Base-by-base conservation (phyloP, 75 land plant species). In the Selaginella tamariscina region DNA sequence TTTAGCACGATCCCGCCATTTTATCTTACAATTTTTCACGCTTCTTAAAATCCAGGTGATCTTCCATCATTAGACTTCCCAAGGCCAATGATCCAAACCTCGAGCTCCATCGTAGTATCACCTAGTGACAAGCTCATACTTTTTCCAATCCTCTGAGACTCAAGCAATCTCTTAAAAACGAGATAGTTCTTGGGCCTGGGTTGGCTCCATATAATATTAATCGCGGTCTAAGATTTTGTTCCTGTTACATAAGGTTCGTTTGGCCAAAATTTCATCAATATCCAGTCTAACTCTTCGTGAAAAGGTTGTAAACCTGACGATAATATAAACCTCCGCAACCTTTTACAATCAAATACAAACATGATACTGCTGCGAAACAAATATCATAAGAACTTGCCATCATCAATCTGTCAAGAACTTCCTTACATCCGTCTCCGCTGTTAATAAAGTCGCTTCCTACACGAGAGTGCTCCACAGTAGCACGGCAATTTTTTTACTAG, bases 401-500 rank as follows among this genome's bases (percentile, higher is more conserved):
- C 49, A 39, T 39, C 49, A 39, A 39, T 39, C 49, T 39, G 49
- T 39, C 49, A 39, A 39, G 49, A 39, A 39, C 49, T 39, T 39
- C 49, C 49, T 39, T 39, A 39, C 49, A 39, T 39, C 49, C 49
- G 49, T 39, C 15, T 39, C 49, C 49, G 49, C 49, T 39, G 49
- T 39, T 79, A 83, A 32, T 74, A 80, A 62, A 86, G 70, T 2
- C 92, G 75, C 33, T 85, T 83, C 54, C 94, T 65, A 65, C 94
- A 89, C 0, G 60, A 74, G 0, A 65, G 32, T 0, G 89, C 86
- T 44, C 89, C 89, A 66, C 94, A 89, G 29, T 71, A 77, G 65
- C 94, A 89, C 1, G 73, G 68, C 82, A 86, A 57, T 55, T 74
- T 39, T 64, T 73, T 78, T 1, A 86, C 55, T 24, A 63, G 69